Evolutionary conservation across 75 land plant genomes (phyloP).

Genomic region (Selaginella tamariscina): DNA sequence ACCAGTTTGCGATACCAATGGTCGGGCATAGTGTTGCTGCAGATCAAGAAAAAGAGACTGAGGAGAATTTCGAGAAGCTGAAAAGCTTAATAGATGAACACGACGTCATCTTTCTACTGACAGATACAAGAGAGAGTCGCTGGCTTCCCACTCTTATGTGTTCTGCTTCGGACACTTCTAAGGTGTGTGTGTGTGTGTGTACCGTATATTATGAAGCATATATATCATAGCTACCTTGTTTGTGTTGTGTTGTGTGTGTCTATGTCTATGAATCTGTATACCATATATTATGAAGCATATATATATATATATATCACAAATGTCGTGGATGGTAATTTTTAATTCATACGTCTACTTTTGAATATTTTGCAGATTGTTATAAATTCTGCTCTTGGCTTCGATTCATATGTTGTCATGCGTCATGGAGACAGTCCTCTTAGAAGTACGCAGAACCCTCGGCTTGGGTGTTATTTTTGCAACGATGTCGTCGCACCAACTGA

Average conservation of each 20-base stretch:
- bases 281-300: too few species aligned
- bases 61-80: constrained; percentile 52
- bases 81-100: constrained; percentile 57
- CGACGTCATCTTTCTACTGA: constrained; percentile 79
- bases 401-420: constrained; percentile 93
- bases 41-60: constrained; percentile 34
- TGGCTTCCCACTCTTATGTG: constrained; percentile 95
- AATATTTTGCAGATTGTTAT: constrained; percentile 75
- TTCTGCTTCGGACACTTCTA: constrained; percentile 34
- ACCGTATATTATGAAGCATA: not conserved
- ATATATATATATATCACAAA: too few species aligned
- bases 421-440: constrained; percentile 72
- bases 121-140: constrained; percentile 97
- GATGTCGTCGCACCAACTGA: constrained; percentile 96
- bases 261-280: too few species aligned
- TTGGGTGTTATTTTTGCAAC: constrained; percentile 98
- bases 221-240: not conserved
- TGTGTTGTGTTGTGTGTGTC: too few species aligned
- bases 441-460: constrained; percentile 18
- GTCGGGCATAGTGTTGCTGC: constrained; percentile 71
- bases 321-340: too few species aligned
- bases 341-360: too few species aligned
- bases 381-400: constrained; percentile 94
- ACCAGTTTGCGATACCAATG: constrained; percentile 83
- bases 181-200: not conserved